Evolutionary conservation across 345 rosid species (phyloP), one percentile per base, ranked within the genome.

Genomic region (Lagerstroemia speciosa): DNA sequence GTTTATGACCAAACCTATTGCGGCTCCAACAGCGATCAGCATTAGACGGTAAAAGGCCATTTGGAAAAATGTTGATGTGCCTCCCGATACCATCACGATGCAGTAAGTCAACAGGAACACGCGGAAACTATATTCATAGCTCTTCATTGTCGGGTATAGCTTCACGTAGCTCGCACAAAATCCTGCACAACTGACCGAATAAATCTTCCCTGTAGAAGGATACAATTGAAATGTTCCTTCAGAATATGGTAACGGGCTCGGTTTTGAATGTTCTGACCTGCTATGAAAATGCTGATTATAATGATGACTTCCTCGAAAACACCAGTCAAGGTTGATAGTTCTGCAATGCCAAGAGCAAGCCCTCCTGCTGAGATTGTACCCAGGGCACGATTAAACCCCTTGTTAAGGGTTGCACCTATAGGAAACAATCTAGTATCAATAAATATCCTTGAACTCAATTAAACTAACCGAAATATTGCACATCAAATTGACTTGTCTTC

Each of bases 51-150:
- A 89, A 41, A 86, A 68, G 0, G 98, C 96, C 8, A 89, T 83
- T 41, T 43, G 29, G 31, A 86, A 86, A 17, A 83, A 80, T 48
- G 84, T 78, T 6, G 87, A 32, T 33, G 85, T 72, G 73, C 67
- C 79, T 64, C 96, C 98, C 0, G 98, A 92, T 55, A 92, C 87
- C 79, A 88, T 77, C 34, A 92, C 96, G 55, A 86, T 84, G 70
- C 98, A 90, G 73, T 73, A 92, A n/a, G 98, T 92, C 85, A 92
- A 67, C 83, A 92, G 70, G 85, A 90, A 92, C 30, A 92, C 96
- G 67, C 95, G 85, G 64, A 86, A 92, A 30, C 92, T 91, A 24
- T 92, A 92, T 73, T 89, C 98, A 64, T 89, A 92, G 0, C 84
- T 10, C 80, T 89, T 89, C 95, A 92, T 77, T 1, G 86, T 41